Evolutionary conservation across 1,139 yeast genomes (phyloP).

Genomic region (Scheffersomyces stambukii): DNA sequence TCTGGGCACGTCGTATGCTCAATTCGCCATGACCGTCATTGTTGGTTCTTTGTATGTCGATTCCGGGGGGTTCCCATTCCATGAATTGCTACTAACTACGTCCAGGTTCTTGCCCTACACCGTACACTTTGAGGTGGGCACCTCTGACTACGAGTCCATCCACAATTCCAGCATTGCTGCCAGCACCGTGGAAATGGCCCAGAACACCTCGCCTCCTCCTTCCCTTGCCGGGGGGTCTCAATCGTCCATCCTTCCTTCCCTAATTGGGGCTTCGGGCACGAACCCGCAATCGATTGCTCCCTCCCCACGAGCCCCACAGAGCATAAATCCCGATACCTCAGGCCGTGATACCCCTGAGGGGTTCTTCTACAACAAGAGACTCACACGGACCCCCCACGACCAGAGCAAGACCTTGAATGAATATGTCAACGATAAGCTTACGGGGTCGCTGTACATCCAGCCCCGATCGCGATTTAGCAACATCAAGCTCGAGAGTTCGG

Average conservation of each 20-base stretch:
- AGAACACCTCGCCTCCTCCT: constrained; percentile 1
- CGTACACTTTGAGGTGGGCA: constrained; percentile 56
- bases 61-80: background rate
- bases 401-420: constrained; percentile 17
- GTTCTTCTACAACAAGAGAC: constrained; percentile 20
- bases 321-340: constrained; percentile 6
- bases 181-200: constrained; percentile 4
- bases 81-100: constrained; percentile 7
- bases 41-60: constrained; percentile 59
- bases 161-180: constrained; percentile 7
- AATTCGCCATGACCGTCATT: constrained; percentile 47
- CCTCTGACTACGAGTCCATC: constrained; percentile 7
- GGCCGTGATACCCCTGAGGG: constrained; percentile 19
- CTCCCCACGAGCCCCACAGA: too few relatives aligned
- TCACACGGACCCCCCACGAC: constrained; percentile 3
- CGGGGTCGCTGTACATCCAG: too few relatives aligned
- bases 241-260: background rate
- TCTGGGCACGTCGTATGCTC: background rate
- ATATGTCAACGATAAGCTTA: constrained; percentile 23
- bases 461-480: constrained; percentile 36
- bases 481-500: constrained; percentile 27
- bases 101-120: constrained; percentile 66
- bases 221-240: background rate
- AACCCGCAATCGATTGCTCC: too few relatives aligned
- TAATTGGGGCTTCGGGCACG: too few relatives aligned